A percentile compares a stretch with the other conserved stretches of the same genome.
Evolutionary conservation across 169 alveolate genomes (phyloP).

Genomic region (Babesia gibsoni): DNA sequence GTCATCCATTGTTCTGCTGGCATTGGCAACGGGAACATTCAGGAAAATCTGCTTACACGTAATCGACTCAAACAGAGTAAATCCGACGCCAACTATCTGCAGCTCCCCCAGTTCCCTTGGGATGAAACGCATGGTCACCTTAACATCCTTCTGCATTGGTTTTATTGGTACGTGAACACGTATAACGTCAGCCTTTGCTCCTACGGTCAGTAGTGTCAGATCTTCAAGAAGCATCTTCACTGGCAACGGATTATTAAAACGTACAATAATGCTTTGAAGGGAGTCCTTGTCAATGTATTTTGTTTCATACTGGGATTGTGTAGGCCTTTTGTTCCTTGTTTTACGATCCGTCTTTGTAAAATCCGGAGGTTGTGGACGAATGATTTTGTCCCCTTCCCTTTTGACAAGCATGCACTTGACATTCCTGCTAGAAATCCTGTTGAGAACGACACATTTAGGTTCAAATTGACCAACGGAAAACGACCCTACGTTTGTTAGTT

Average conservation of each 20-base stretch:
- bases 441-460: constrained; percentile 8
- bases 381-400: background rate
- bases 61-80: background rate
- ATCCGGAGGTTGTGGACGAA: background rate
- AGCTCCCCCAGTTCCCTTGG: constrained; percentile 1
- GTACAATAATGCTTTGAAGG: background rate
- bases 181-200: constrained; percentile 1
- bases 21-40: background rate
- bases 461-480: background rate
- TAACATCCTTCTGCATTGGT: background rate
- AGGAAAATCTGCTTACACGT: constrained; percentile 21
- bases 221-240: background rate
- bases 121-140: background rate
- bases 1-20: background rate
- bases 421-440: background rate
- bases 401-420: background rate
- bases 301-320: background rate
- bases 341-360: background rate
- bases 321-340: background rate
- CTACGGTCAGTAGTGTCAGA: constrained; percentile 7
- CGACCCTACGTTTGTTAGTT: background rate
- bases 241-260: constrained; percentile 28
- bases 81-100: constrained; percentile 25
- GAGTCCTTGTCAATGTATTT: background rate
- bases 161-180: background rate